Conservation (phyloP, 257 asterid genomes). For the Sherardia arvensis region DNA sequence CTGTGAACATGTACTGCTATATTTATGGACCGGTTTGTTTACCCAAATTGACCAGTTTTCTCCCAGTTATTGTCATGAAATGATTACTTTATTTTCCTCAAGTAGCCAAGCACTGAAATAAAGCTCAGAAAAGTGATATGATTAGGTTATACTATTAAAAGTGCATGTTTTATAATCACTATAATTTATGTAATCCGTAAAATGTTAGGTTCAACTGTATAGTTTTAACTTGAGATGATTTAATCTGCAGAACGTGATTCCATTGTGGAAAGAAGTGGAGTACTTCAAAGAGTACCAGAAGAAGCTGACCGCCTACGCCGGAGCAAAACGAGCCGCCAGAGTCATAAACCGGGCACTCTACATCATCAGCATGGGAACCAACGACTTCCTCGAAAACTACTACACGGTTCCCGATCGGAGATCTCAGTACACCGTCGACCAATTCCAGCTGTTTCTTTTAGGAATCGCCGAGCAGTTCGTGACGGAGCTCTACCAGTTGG, state of each 20-base stretch:
- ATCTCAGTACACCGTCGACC: constrained; percentile 48
- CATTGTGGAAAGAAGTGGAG: constrained; percentile 79
- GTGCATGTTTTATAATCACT: no score
- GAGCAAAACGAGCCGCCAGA: constrained; percentile 31
- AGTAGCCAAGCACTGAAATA: neutral
- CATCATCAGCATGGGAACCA: constrained; percentile 75
- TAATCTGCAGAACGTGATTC: constrained; percentile 64
- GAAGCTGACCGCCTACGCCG: constrained; percentile 38
- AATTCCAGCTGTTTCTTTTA: constrained; percentile 39
- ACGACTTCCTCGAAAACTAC: constrained; percentile 86
- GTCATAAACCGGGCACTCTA: constrained; percentile 55
- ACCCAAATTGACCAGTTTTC: neutral
- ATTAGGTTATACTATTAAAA: neutral
- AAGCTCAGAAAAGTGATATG: neutral
- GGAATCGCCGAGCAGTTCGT: constrained; percentile 46
- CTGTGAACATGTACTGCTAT: neutral
- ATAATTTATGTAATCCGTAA: no score
- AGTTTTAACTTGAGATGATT: neutral
- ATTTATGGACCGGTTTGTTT: neutral
- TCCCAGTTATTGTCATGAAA: neutral
- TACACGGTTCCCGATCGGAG: constrained; percentile 46
- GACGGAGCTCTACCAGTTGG: constrained; percentile 40
- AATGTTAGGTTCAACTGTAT: no score
- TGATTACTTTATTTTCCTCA: neutral
- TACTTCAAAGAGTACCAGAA: constrained; percentile 65